Evolutionary conservation across 1,284 basidiomycete species (phyloP), one percentile per base, ranked within the genome.

Genomic region (Kwoniella shivajii): DNA sequence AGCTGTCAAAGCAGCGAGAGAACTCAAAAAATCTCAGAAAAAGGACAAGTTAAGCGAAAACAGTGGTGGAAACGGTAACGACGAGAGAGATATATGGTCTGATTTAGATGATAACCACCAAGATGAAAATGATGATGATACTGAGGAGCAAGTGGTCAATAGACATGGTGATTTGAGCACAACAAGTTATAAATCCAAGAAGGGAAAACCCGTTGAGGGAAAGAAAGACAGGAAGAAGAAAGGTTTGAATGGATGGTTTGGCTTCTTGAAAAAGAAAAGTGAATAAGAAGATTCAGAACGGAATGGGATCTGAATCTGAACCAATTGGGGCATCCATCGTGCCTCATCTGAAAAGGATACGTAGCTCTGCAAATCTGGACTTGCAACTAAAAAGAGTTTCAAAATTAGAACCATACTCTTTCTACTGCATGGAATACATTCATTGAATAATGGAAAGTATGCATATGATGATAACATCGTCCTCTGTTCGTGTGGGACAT

Each of bases 1-100:
- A 14, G 59, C 55, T 13, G 13, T 70, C 29, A 38, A 53, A 29
- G 18, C 48, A 18, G 62, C 56, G 4, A 54, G 53, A 37, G 54
- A 62, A 24, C 54, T 37, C 24, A 46, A 53, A n/a, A 57, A 61
- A 31, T 45, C 53, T 6, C 37, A 63, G 30, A 44, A 44, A 43
- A 14, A 9, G 20, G 22, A 33, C 6, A 33, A 16, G 16, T 48
- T n/a, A 26, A n/a, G n/a, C 4, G 29, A 33, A 31, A 46, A 38
- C 6, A 34, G 46, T 16, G 42, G 26, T 27, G 27, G 22, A 22
- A 42, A 20, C 27, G 4, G 26, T 20, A 10, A 20, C 11, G 20
- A 10, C 38, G 38, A 10, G 37, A 39, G n/a, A 39, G 37, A 47
- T 36, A 47, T 47, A 18, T 47, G 45, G 45, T 34, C 45, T 20